Evolutionary conservation across 306 rosid species (phyloP).

Genomic region (Aeschynomene evenia): DNA sequence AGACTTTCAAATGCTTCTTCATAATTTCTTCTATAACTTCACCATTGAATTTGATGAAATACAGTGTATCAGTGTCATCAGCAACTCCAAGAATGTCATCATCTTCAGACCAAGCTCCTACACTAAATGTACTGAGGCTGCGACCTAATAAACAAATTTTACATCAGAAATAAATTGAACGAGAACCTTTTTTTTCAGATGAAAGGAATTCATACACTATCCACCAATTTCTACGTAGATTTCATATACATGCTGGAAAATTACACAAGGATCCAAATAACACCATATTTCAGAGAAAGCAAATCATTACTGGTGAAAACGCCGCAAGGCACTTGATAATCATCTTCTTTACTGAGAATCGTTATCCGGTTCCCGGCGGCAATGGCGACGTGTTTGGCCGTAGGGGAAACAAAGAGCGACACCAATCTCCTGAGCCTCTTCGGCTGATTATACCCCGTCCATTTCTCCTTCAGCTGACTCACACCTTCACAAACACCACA

Average conservation of each 20-base stretch:
- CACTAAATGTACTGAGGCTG: conserved; percentile 61
- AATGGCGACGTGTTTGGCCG: conserved; percentile 79
- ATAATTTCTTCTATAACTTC: conserved; percentile 64
- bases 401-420: conserved; percentile 68
- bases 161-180: conserved; percentile 16
- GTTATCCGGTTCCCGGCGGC: conserved; percentile 87
- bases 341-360: conserved; percentile 69
- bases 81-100: conserved; percentile 82
- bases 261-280: not conserved
- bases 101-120: conserved; percentile 86
- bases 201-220: not conserved
- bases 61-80: conserved; percentile 67
- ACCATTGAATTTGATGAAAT: conserved; percentile 77
- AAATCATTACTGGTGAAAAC: conserved; percentile 59
- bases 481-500: conserved; percentile 47
- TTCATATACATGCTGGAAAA: not conserved
- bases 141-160: conserved; percentile 49
- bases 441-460: conserved; percentile 62
- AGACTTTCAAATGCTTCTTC: conserved; percentile 62
- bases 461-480: conserved; percentile 69
- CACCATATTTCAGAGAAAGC: not conserved
- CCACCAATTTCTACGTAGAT: not conserved
- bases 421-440: conserved; percentile 56
- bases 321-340: conserved; percentile 68
- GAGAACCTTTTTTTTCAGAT: too few relatives aligned